Base-by-base conservation (phyloP, 345 rosid species). In the Eucalyptus marginata region DNA sequence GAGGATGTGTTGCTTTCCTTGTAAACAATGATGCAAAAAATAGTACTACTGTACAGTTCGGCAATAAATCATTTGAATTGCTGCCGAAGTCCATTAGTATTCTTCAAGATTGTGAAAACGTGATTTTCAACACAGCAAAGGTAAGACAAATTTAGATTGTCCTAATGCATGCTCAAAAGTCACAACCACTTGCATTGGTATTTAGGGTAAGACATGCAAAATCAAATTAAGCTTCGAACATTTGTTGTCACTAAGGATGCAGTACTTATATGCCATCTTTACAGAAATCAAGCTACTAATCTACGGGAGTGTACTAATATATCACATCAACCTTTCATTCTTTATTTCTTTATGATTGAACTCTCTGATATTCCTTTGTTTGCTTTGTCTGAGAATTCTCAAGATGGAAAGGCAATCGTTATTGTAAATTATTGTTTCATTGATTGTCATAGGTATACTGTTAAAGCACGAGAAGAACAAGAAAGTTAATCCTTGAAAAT, bases 1-100 rank as follows among this genome's bases (percentile, higher is more conserved):
- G 94, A 89, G 96, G 94, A 90, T 97, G 99, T 90, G 94, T 92
- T 15, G 99, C 97, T 20, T 97, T 97, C 92, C 94, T 97, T 14
- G 94, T 97, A n/a, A 97, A 97, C 90, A 91, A 90, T 64, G 93
- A 94, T 89, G 40, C 87, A 10, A 49, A 13, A 27, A 81, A 89
- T 25, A 91, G 81, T 54, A 92, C 89, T 54, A 90, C 91, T 2
- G 91, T 95, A 10, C 91, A 92, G 56, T 96, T 97, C 31, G 90
- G 87, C 76, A 92, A 95, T 83, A 86, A 56, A 86, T 89, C 93
- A 8, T 95, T 91, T 86, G 91, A 91, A 68, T 91, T 97, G 94
- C 93, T 88, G 33, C 96, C 97, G 7, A 92, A 89, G 90, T 97
- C 99, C 3, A 94, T 96, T 29, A 95, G 95, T 85, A 93, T 96